A percentile compares a stretch with the other conserved stretches of the same genome.
Evolutionary conservation across 495 filamentous ascomycete species (phyloP).

Genomic region (Staphylotrichum tortipilum): DNA sequence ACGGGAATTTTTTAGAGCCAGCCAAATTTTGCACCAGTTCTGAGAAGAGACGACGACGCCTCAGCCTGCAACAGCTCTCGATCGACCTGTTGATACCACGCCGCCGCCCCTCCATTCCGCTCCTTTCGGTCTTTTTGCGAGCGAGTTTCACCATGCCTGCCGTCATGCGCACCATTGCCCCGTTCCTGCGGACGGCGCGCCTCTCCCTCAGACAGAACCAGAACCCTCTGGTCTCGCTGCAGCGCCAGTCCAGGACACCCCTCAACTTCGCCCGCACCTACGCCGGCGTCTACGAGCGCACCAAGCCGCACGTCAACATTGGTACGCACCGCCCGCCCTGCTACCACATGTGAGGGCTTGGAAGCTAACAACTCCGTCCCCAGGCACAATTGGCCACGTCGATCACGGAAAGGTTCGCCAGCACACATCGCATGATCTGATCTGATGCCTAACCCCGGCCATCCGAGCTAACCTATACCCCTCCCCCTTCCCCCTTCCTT

Average conservation of each 20-base stretch:
- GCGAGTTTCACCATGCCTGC: conserved; percentile 49
- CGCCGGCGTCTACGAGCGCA: conserved; percentile 79
- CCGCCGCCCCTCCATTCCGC: no score
- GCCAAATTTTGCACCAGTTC: conserved; percentile 20
- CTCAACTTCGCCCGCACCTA: conserved; percentile 62
- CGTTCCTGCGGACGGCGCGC: conserved; percentile 61
- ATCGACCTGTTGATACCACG: conserved; percentile 10
- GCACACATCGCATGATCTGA: no score
- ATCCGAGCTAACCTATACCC: conserved; percentile 19
- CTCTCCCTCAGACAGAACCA: conserved; percentile 53
- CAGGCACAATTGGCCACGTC: conserved; percentile 97
- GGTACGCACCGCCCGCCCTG: conserved; percentile 45
- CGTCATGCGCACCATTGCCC: conserved; percentile 55
- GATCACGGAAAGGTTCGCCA: conserved; percentile 89
- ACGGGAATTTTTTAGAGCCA: conserved; percentile 11
- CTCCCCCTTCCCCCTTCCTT: no score
- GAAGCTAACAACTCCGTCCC: conserved; percentile 6
- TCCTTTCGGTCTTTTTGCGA: conserved; percentile 23
- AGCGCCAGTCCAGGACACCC: conserved; percentile 56
- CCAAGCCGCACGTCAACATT: conserved; percentile 97
- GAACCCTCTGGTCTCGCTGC: conserved; percentile 54
- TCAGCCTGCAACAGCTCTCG: neutral
- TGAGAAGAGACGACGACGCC: no score
- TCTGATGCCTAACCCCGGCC: no score
- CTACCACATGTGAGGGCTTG: no score